Evolutionary conservation across 371 early-diverging fungal genomes (phyloP), one percentile per base, ranked within the genome.

Genomic region (Mucor indicus): DNA sequence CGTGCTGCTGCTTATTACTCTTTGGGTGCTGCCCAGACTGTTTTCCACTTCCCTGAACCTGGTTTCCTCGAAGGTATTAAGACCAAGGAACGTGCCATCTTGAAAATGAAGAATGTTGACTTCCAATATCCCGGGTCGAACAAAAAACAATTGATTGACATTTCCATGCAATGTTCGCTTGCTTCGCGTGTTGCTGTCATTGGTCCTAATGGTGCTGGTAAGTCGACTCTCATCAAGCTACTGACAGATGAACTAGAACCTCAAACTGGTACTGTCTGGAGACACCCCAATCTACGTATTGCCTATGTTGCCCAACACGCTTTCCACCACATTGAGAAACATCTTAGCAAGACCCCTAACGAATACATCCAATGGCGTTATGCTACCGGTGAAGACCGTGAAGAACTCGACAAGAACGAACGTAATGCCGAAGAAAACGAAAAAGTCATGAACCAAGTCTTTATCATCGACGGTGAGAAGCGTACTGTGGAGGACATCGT

Each of bases 231-330:
- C 57, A 84, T 93, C 77, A 93, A 93, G 78, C 57, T 89, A 16
- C 54, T 93, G 55, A 85, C 88, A 41, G 88, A 88, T 57, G 86
- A 71, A 36, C 57, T 69, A 21, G 73, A 66, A 25, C 49, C 73
- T 22, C 62, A 63, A 13, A 25, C 49, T 22, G 73, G 73, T 50
- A 54, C 60, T 16, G 69, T 72, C 48, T 69, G 73, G 73, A 69
- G 64, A 55, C 73, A 87, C 43, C 80, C 81, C 41, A 77, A 78
- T 68, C 57, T 83, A 54, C 83, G 86, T 63, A 75, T 83, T 50
- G 87, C 82, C 44, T 90, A 88, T 59, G 87, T 89, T 50, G 85
- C 89, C 25, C 91, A 90, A 69, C 86, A 89, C 50, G 84, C 86
- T 47, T 84, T 86, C 84, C 87, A 89, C 58, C 86, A 86, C 55